A percentile compares a stretch with the other conserved stretches of the same genome.
Evolutionary conservation across 148 eudicot species (phyloP).

Genomic region (Selenicereus undatus): DNA sequence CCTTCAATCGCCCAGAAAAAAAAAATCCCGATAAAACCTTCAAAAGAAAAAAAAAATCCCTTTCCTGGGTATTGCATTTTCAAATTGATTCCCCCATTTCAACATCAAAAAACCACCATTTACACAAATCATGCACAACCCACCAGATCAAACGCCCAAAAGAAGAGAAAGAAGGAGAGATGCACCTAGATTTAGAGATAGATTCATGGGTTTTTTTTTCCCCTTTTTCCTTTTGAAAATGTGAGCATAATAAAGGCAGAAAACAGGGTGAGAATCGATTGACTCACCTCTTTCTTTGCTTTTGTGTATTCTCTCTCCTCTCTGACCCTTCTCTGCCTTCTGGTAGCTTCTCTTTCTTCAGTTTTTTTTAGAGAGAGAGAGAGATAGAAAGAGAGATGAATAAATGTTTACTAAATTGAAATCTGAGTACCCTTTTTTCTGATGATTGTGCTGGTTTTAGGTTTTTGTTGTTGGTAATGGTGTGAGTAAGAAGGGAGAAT

Average conservation of each 20-base stretch:
- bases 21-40: not conserved
- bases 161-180: not conserved
- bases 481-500: not conserved
- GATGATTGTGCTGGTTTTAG: not conserved
- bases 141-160: constrained; percentile 19
- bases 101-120: not conserved
- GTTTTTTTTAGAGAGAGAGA: not conserved
- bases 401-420: not conserved
- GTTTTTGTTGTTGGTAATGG: not conserved
- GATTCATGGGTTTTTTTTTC: too few species aligned
- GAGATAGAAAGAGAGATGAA: not conserved
- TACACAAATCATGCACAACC: not conserved
- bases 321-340: too few species aligned
- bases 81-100: constrained; percentile 6
- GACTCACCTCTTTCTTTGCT: too few species aligned
- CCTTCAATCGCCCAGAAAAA: constrained; percentile 13
- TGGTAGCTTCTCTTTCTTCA: too few species aligned
- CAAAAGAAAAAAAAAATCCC: not conserved
- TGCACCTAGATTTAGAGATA: constrained; percentile 20
- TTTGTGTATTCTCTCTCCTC: too few species aligned
- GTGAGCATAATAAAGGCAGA: too few species aligned
- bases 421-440: not conserved
- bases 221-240: too few species aligned
- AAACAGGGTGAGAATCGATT: too few species aligned
- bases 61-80: constrained; percentile 3